Conservation (phyloP, 2,329 filamentous ascomycete species). For the Fusarium sp. region DNA sequence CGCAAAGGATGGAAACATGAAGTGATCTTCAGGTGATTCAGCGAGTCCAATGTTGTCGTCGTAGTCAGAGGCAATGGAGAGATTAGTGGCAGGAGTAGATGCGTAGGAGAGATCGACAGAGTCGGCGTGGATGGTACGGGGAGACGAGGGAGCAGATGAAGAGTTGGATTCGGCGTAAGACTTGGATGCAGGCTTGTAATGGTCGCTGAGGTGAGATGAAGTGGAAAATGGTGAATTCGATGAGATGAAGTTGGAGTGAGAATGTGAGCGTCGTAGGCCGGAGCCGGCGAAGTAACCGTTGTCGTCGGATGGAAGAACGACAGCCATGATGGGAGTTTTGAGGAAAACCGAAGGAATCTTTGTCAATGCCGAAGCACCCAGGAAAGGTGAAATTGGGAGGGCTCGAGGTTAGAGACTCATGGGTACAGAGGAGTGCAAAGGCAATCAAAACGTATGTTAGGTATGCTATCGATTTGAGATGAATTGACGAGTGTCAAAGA, state of each 20-base stretch:
- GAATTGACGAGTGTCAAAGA: constrained; percentile 30
- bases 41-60: constrained; percentile 61
- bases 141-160: constrained; percentile 68
- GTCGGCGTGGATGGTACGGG: constrained; percentile 61
- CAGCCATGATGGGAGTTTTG: constrained; percentile 58
- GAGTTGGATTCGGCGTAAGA: constrained; percentile 58
- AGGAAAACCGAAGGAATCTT: constrained; percentile 34
- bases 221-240: constrained; percentile 57
- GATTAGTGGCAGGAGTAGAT: constrained; percentile 71
- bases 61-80: constrained; percentile 69
- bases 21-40: constrained; percentile 57
- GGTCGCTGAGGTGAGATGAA: constrained; percentile 58
- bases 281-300: constrained; percentile 65
- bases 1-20: constrained; percentile 58
- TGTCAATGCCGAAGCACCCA: constrained; percentile 40
- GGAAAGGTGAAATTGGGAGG: constrained; percentile 20
- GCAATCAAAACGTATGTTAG: neutral
- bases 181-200: constrained; percentile 57
- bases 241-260: constrained; percentile 65
- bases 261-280: constrained; percentile 68
- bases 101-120: constrained; percentile 67
- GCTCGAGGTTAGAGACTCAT: constrained; percentile 39
- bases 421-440: constrained; percentile 22
- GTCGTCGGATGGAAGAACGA: constrained; percentile 68
- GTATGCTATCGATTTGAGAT: constrained; percentile 7